Evolutionary conservation across 768 basidiomycete species (phyloP), one percentile per base, ranked within the genome.

Genomic region (Boletus rufocinnamomeus): DNA sequence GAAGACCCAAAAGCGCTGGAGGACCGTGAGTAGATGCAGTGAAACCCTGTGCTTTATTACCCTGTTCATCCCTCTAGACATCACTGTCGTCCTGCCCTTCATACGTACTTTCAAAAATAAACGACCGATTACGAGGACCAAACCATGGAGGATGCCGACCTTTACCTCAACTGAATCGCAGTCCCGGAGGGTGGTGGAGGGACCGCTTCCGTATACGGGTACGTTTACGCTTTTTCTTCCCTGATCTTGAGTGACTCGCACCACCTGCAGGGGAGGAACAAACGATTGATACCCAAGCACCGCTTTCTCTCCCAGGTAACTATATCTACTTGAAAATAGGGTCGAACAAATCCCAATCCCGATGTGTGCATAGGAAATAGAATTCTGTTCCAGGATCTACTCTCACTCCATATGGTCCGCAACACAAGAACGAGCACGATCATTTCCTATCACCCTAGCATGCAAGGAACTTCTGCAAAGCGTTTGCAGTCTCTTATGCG

Each of bases 61-160:
- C 28, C 5, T 40, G 8, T 50, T 65, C 28, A 55, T 50, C n/a
- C 50, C n/a, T 25, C 11, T 55, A 80, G 79, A 79, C 55, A 74
- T 80, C 43, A 80, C 80, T 4, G 69, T 80, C 30, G 67, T 77
- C 6, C 66, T 80, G 25, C 73, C 73, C 2, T 80, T 79, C 56
- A 61, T 75, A 37, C 77, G 81, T n/a, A 66, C 70, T 4, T 72
- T 79, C 56, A 67, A 70, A 58, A 70, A 72, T 52, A 55, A 51
- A 37, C 57, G 51, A 27, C 72, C 74, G 4, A 65, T 64, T 34
- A 21, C 11, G 35, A 60, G 68, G 56, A 49, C 60, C 30, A 57
- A 13, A 35, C 56, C 50, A 2, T 59, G 69, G 16, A 61, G 60
- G 27, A 60, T 63, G 21, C 50, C 69, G 11, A 75, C 47, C 25